These are phyloP conservation scores for Nicotiana knightiana DNA, from an alignment of 257 asterid genomes.

Conservation along the genomic window DNA sequence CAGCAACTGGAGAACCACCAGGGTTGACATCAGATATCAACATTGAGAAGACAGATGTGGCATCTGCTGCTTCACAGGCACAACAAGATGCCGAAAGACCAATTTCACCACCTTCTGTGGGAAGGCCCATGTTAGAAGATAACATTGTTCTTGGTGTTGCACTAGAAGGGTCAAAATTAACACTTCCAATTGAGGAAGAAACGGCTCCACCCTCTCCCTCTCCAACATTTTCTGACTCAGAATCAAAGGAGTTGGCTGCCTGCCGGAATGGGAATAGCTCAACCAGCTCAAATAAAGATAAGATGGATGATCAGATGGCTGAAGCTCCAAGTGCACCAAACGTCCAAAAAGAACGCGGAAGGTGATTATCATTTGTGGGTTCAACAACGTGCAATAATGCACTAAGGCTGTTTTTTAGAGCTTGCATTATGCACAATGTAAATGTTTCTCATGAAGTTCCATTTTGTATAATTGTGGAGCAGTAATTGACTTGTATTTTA, in stretches of 20 bases:
- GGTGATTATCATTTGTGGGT: conserved; percentile 11
- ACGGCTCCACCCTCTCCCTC: conserved; percentile 18
- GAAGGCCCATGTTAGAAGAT: conserved; percentile 47
- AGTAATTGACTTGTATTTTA: background rate
- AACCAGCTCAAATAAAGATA: conserved; percentile 12
- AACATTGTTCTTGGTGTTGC: conserved; percentile 96
- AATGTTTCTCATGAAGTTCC: background rate
- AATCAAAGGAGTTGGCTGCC: conserved; percentile 26
- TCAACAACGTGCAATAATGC: conserved; percentile 17
- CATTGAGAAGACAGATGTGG: background rate
- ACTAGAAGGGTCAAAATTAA: conserved; percentile 88
- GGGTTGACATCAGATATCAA: conserved; percentile 18
- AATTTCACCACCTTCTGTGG: conserved; percentile 23
- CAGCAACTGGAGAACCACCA: conserved; percentile 9
- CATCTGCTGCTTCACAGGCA: conserved; percentile 10
- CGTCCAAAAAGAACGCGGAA: conserved; percentile 21
- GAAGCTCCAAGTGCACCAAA: conserved; percentile 12
- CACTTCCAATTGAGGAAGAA: conserved; percentile 87
- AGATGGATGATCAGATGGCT: conserved; percentile 21
- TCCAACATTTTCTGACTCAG: conserved; percentile 7
- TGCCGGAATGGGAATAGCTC: conserved; percentile 18
- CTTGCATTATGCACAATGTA: conserved; percentile 28
- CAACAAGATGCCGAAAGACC: conserved; percentile 28
- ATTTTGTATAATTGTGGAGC: background rate
- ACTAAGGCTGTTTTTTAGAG: conserved; percentile 25